phyloP scores from a whole-genome alignment of 1,284 basidiomycete species.

The Ceratobasidium sp. region DNA sequence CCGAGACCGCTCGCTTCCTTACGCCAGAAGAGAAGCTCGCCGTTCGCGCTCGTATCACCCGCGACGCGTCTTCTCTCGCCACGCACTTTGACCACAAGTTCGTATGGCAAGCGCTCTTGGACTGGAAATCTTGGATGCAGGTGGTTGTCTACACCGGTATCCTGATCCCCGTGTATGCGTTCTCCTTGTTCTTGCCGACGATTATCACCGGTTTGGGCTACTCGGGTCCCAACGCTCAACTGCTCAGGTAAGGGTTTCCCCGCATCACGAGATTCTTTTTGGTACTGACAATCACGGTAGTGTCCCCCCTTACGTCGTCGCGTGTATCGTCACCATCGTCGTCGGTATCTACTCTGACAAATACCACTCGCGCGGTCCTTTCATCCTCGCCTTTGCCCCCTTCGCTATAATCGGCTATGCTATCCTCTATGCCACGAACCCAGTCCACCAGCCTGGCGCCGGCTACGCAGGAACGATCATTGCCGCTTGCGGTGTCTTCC shows the following conservation, averaged over 20 bases:
- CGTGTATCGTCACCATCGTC: slow-evolving; percentile 48
- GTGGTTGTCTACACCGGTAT: slow-evolving; percentile 57
- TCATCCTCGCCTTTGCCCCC: slow-evolving; percentile 45
- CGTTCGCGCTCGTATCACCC: slow-evolving; percentile 45
- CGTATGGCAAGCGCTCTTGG: slow-evolving; percentile 55
- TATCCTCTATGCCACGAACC: slow-evolving; percentile 45
- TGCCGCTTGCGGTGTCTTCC: slow-evolving; percentile 55
- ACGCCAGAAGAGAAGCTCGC: slow-evolving; percentile 47
- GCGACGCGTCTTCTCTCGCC: slow-evolving; percentile 42
- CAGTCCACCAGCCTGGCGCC: slow-evolving; percentile 55
- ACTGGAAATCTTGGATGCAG: slow-evolving; percentile 57
- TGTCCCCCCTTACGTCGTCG: slow-evolving; percentile 74
- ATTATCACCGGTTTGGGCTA: slow-evolving; percentile 71
- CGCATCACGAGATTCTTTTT: not conserved
- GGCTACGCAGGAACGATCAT: slow-evolving; percentile 70
- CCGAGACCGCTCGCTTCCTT: slow-evolving; percentile 47
- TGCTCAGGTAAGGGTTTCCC: slow-evolving; percentile 61
- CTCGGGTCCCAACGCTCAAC: slow-evolving; percentile 78
- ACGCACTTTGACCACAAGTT: slow-evolving; percentile 48
- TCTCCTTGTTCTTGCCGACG: slow-evolving; percentile 68
- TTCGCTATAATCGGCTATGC: slow-evolving; percentile 48
- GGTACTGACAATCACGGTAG: slow-evolving; percentile 51
- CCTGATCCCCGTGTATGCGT: slow-evolving; percentile 69
- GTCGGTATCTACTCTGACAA: slow-evolving; percentile 51
- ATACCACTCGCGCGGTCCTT: slow-evolving; percentile 47